Percentiles rank a stretch among this genome's conserved stretches.
Conservation (phyloP, 1,284 basidiomycete genomes). For the Ganoderma resinaceum region DNA sequence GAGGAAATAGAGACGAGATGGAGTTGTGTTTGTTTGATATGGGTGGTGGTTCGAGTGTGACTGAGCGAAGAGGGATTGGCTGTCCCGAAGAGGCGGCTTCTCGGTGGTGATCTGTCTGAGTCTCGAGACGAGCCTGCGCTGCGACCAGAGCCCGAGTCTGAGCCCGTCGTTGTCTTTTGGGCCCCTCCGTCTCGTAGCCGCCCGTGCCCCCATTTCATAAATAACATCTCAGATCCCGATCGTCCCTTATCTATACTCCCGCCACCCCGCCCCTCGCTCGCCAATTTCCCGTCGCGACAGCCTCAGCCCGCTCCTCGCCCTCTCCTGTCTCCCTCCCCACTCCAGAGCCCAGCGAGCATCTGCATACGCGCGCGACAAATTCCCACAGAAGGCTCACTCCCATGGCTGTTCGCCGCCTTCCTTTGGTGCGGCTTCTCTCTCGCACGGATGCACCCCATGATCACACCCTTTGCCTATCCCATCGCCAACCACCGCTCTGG, state of each 20-base stretch:
- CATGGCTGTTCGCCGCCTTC: slow-evolving; percentile 24
- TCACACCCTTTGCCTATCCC: slow-evolving; percentile 27
- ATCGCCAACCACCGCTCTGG: slow-evolving; percentile 25
- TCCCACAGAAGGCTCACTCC: slow-evolving; percentile 17
- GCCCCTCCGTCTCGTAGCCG: slow-evolving; percentile 21
- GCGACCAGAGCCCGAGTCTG: background rate
- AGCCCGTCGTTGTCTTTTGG: slow-evolving; percentile 23
- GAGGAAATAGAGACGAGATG: slow-evolving; percentile 18
- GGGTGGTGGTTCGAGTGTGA: slow-evolving; percentile 7
- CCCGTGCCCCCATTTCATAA: slow-evolving; percentile 29
- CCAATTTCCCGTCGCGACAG: background rate
- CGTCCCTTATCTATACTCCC: slow-evolving; percentile 29
- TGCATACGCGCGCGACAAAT: background rate
- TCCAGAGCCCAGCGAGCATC: background rate
- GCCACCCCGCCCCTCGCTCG: slow-evolving; percentile 25
- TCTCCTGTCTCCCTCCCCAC: background rate
- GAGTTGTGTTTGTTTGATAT: slow-evolving; percentile 16
- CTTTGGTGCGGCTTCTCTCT: slow-evolving; percentile 29
- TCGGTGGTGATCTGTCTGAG: background rate
- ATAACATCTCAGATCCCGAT: slow-evolving; percentile 31
- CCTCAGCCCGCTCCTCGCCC: background rate
- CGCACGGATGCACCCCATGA: slow-evolving; percentile 30
- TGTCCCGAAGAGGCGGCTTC: slow-evolving; percentile 21
- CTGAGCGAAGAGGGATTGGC: slow-evolving; percentile 23
- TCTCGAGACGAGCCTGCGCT: background rate